A percentile compares a stretch with the other conserved stretches of the same genome.
Conservation (phyloP, 1,139 yeast genomes). For the Kodamaea derodonti region DNA sequence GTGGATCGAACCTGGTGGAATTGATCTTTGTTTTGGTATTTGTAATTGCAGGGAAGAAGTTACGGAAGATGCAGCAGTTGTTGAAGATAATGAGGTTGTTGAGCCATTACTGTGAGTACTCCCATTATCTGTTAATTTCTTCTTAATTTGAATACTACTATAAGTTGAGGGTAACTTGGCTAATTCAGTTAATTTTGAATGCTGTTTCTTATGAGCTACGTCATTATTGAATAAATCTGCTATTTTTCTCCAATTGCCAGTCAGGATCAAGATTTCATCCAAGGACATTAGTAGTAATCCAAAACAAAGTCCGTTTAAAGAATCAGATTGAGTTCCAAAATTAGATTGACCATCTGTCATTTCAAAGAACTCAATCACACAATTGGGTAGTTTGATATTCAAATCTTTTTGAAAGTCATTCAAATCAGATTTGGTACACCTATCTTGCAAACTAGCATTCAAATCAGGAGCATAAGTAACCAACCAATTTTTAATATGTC, state of each 20-base stretch:
- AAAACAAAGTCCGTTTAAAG: slow-evolving; percentile 58
- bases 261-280: slow-evolving; percentile 60
- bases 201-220: slow-evolving; percentile 20
- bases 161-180: slow-evolving; percentile 26
- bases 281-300: slow-evolving; percentile 63
- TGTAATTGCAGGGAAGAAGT: slow-evolving; percentile 6
- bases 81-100: not conserved
- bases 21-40: slow-evolving; percentile 61
- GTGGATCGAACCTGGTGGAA: slow-evolving; percentile 73
- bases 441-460: slow-evolving; percentile 53
- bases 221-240: slow-evolving; percentile 42
- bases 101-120: not conserved
- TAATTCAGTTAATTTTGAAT: slow-evolving; percentile 19
- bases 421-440: slow-evolving; percentile 62
- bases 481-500: slow-evolving; percentile 64
- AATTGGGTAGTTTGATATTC: slow-evolving; percentile 52
- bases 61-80: not conserved
- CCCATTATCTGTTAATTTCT: slow-evolving; percentile 17
- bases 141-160: slow-evolving; percentile 18
- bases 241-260: slow-evolving; percentile 67
- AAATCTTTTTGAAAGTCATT: slow-evolving; percentile 63
- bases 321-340: slow-evolving; percentile 40
- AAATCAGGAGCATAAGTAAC: slow-evolving; percentile 52
- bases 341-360: slow-evolving; percentile 68
- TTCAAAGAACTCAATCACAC: slow-evolving; percentile 56